Conservation (phyloP, 2,329 filamentous ascomycete genomes). For the Pleoardoris graminearum region DNA sequence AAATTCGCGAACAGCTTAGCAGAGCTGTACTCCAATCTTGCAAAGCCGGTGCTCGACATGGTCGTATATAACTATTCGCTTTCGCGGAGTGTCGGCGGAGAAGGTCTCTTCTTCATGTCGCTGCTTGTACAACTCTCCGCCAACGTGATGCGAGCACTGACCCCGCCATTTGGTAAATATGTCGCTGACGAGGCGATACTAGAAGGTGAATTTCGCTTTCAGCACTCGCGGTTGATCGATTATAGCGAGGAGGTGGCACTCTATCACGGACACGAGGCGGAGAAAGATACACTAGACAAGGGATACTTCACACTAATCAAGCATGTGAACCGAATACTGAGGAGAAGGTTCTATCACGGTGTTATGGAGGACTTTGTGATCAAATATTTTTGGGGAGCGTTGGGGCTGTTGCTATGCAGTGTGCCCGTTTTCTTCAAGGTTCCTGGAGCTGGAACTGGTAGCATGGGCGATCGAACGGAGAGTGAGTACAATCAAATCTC, state of each 20-base stretch:
- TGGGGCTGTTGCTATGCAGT: slow-evolving; percentile 89
- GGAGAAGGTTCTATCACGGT: slow-evolving; percentile 92
- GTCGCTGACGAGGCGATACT: slow-evolving; percentile 93
- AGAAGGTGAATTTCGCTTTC: slow-evolving; percentile 94
- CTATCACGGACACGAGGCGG: slow-evolving; percentile 87
- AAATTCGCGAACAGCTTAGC: slow-evolving; percentile 95
- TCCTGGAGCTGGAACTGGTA: slow-evolving; percentile 60
- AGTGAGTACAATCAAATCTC: slow-evolving; percentile 48
- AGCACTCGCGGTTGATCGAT: slow-evolving; percentile 92
- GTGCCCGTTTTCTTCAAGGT: slow-evolving; percentile 95
- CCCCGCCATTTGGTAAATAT: slow-evolving; percentile 95
- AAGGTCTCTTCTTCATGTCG: slow-evolving; percentile 94
- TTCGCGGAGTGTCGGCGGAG: slow-evolving; percentile 91
- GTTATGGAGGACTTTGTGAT: slow-evolving; percentile 99
- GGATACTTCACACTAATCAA: slow-evolving; percentile 99
- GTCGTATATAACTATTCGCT: slow-evolving; percentile 94
- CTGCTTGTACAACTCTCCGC: slow-evolving; percentile 91
- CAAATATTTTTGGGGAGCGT: slow-evolving; percentile 97
- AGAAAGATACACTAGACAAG: slow-evolving; percentile 96
- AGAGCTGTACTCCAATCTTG: slow-evolving; percentile 93
- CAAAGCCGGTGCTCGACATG: slow-evolving; percentile 94
- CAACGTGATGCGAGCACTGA: slow-evolving; percentile 88
- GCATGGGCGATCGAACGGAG: slow-evolving; percentile 70
- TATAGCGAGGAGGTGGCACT: slow-evolving; percentile 94
- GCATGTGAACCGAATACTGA: slow-evolving; percentile 94